phyloP scores from a whole-genome alignment of 1,284 basidiomycete genomes.

The Ganoderma lucidum region DNA sequence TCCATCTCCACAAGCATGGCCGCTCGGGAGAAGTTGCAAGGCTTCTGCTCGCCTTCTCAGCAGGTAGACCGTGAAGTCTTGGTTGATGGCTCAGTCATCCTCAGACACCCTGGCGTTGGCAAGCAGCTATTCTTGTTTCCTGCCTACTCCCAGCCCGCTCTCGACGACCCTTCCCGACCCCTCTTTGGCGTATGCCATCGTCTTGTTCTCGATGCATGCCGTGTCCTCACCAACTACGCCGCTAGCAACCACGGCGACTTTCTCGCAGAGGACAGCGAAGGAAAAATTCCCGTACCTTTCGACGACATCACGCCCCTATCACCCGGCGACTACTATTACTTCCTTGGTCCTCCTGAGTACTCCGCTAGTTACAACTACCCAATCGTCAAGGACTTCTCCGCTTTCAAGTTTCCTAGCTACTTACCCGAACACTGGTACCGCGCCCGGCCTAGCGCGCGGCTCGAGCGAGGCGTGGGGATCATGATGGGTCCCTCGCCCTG shows the following conservation, averaged over 20 bases:
- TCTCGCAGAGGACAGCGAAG: background rate
- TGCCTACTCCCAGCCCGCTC: background rate
- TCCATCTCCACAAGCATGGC: background rate
- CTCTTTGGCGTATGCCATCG: background rate
- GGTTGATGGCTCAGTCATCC: background rate
- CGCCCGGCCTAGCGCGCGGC: background rate
- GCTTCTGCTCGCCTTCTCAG: background rate
- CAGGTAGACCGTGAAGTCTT: background rate
- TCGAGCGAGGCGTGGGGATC: background rate
- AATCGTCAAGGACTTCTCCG: background rate
- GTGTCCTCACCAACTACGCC: background rate
- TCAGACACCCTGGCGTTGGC: background rate
- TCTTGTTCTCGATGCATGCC: slow-evolving; percentile 1
- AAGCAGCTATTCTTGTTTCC: background rate
- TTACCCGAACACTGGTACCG: background rate
- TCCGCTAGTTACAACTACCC: background rate
- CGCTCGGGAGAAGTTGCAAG: background rate
- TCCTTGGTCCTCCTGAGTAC: background rate
- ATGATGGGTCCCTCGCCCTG: background rate
- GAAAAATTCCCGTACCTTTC: background rate
- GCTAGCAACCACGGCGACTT: background rate
- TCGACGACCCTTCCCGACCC: background rate
- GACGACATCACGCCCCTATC: background rate
- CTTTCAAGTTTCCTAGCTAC: background rate
- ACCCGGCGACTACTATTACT: background rate